These are phyloP conservation scores for Trifolium pratense DNA, from an alignment of 306 rosid genomes.

Conservation along the genomic window DNA sequence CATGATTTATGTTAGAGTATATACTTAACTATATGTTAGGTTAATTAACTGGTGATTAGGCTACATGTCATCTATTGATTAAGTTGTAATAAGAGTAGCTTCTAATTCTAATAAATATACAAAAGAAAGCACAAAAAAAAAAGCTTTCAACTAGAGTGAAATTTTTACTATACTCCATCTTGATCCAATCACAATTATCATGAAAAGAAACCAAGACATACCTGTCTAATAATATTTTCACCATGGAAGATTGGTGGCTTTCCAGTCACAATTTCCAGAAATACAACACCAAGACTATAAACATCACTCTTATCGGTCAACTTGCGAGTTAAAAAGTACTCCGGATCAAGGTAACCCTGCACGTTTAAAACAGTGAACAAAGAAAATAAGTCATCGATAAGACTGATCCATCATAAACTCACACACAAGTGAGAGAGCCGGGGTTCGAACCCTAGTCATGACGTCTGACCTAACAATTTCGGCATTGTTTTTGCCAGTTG, in stretches of 20 bases:
- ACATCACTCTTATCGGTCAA: conserved; percentile 93
- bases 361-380: conserved; percentile 30
- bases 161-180: neutral
- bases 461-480: no score
- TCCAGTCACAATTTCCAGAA: conserved; percentile 81
- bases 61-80: no score
- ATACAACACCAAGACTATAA: conserved; percentile 90
- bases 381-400: conserved; percentile 16
- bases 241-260: conserved; percentile 89
- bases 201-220: conserved; percentile 42
- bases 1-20: no score
- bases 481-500: no score
- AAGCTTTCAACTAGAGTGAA: neutral
- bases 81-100: no score
- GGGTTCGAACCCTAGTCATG: no score
- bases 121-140: neutral
- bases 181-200: neutral
- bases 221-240: conserved; percentile 92
- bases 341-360: conserved; percentile 96
- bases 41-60: no score
- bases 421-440: no score
- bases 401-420: no score
- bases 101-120: neutral
- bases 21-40: no score
- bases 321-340: conserved; percentile 81